Evolutionary conservation across 1,284 basidiomycete species (phyloP), one percentile per base, ranked within the genome.

Genomic region (Naganishia sp.): DNA sequence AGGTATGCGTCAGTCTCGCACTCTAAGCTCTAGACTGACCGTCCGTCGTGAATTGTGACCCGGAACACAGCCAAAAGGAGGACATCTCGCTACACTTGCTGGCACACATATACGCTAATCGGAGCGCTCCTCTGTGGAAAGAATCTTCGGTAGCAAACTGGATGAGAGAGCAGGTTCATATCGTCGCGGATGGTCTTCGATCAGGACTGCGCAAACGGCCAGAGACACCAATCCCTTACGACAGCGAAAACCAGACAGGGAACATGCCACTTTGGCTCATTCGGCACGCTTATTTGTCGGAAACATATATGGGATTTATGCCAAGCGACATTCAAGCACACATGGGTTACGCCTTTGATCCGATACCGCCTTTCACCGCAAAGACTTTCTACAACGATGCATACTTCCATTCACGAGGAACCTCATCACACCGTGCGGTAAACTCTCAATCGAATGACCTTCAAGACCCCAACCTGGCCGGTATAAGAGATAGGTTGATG

Each of bases 71-170:
- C 23, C 75, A 84, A 10, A 79, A 83, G 42, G 81, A 84, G 1
- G 77, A 71, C 1, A 80, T 75, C 23, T 71, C 75, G 23, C 69
- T 83, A 3, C 82, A 84, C 69, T 84, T 94, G 13, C 84, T 95
- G 11, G 88, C 90, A 0, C 90, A 92, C 74, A 85, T 95, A 42
- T 96, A 96, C 76, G 90, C 84, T 1, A 85, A 88, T 54, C 88
- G 90, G 7, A 88, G 90, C 0, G 82, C 81, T 16, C 78, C 87
- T 0, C 77, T 94, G 7, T 96, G 92, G 92, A 95, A 94, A 80
- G 85, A 88, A 11, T 79, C 87, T 0, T 73, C 78, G 0, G 80
- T 85, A n/a, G 76, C 84, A 0, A 73, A 83, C 0, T 96, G 93
- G 92, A 86, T 96, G 71, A 74, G 84, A 2, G 75, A 78, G 13